Base-by-base conservation (phyloP, 176 grass and related monocot species). In the Oryza rufipogon region DNA sequence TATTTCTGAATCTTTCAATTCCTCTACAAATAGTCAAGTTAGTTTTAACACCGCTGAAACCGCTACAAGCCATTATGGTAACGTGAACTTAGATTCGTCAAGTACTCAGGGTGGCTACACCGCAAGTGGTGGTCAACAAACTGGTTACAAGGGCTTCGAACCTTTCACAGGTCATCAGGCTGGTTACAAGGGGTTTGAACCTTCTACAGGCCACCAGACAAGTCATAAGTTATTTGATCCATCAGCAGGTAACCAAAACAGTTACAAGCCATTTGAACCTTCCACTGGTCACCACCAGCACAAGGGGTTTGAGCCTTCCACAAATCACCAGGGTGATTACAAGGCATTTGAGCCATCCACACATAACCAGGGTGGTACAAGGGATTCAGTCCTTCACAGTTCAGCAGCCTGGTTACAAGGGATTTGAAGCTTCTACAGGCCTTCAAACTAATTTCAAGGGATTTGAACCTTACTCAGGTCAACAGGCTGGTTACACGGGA, bases 81-180 rank as follows among this genome's bases (percentile, higher is more conserved):
- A 11, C 47, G 81, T 77, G 52, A 83, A 66, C 66, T 87, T 86
- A 66, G 79, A 86, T 74, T 73, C 65, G 16, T 17, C 41, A 83
- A 81, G 75, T 64, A 33, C 82, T 75, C 86, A 83, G 16, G 82
- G 11, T 82, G 85, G 78, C 71, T 89, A 91, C 64, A 89, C 9
- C 10, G 3, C 83, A 36, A 49, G 71, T 70, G 85, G 70, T 68
- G 54, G 54, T 74, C 84, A 83, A 73, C 84, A 87, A 42, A 13
- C 68, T 2, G 76, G 74, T 87, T 84, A 79, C 84, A 91, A 77
- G 47, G 46, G 67, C 0, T 90, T 90, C 6, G 30, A 86, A 54
- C 85, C 85, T 64, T 79, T 73, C 25, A 68, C 32, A 16, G 79
- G 28, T 85, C 67, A 94, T 33, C 79, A 82, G 13, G 5, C 67